phyloP scores from a whole-genome alignment of 495 filamentous ascomycete species.

The Polyplosphaeria fusca region DNA sequence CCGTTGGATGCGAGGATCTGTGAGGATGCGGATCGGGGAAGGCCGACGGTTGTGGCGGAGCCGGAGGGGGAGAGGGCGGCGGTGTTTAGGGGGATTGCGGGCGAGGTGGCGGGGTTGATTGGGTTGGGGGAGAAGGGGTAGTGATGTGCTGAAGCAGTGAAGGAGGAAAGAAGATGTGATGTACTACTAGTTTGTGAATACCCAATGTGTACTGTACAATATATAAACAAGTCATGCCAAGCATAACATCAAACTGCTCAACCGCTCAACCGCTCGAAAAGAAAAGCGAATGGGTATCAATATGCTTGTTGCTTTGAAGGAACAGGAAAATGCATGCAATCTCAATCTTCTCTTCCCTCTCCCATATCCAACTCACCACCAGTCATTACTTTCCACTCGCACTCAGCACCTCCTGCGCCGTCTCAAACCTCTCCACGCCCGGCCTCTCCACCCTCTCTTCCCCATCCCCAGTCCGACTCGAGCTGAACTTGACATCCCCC shows the following conservation, averaged over 20 bases:
- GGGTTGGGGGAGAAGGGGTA: not conserved
- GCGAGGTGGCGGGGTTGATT: conserved; percentile 12
- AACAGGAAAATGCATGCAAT: no score
- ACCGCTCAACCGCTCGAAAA: no score
- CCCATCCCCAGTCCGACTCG: no score
- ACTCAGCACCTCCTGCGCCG: conserved; percentile 17
- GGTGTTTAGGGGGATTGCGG: conserved; percentile 54
- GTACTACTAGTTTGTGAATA: not conserved
- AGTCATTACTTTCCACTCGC: not conserved
- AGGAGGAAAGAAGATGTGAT: not conserved
- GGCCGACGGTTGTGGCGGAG: conserved; percentile 86
- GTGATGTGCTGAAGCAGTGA: not conserved
- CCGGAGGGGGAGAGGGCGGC: conserved; percentile 65
- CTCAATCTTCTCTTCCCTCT: no score
- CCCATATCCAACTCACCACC: no score
- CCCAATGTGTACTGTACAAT: not conserved
- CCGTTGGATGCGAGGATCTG: conserved; percentile 85
- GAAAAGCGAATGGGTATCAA: no score
- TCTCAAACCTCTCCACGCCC: conserved; percentile 22
- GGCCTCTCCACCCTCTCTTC: conserved; percentile 14
- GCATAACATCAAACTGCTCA: no score
- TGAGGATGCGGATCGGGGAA: conserved; percentile 82
- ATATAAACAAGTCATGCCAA: no score
- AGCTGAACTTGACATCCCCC: not conserved
- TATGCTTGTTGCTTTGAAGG: no score